Percentiles rank a stretch among this genome's conserved stretches.
phyloP scores from a whole-genome alignment of 2,329 filamentous ascomycete genomes.

The Coniochaeta sp. region DNA sequence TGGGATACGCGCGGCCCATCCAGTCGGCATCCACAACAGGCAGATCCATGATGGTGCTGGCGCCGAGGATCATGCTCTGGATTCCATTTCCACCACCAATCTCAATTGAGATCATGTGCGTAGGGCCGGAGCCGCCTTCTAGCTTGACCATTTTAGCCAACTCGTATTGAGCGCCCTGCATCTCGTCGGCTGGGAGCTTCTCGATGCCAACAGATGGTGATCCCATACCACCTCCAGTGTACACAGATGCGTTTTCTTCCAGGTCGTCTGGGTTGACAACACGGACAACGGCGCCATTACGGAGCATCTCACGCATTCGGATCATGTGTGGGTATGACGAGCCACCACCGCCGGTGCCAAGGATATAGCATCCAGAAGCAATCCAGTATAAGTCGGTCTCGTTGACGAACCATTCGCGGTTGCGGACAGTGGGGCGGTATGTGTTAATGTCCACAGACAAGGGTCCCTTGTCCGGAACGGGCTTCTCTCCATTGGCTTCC shows the following conservation, averaged over 20 bases:
- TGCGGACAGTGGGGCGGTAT: slow-evolving; percentile 41
- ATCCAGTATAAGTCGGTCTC: slow-evolving; percentile 52
- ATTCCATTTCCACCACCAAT: slow-evolving; percentile 62
- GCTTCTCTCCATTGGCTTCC: not conserved
- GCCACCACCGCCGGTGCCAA: slow-evolving; percentile 54
- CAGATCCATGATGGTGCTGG: slow-evolving; percentile 41
- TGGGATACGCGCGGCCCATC: slow-evolving; percentile 50
- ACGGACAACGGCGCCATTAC: slow-evolving; percentile 39
- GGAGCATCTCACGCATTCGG: slow-evolving; percentile 41
- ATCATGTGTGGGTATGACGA: slow-evolving; percentile 44
- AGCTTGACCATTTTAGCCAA: slow-evolving; percentile 40
- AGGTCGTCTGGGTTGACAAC: slow-evolving; percentile 45
- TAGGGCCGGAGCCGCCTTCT: slow-evolving; percentile 26
- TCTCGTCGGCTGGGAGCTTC: slow-evolving; percentile 50
- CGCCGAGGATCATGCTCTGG: slow-evolving; percentile 48
- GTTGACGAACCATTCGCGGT: slow-evolving; percentile 48
- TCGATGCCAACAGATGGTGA: slow-evolving; percentile 55
- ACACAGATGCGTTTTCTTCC: slow-evolving; percentile 40
- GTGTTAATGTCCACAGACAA: slow-evolving; percentile 19
- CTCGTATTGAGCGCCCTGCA: slow-evolving; percentile 40
- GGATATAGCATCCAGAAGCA: slow-evolving; percentile 50
- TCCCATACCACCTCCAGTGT: slow-evolving; percentile 49
- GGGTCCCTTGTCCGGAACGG: not conserved
- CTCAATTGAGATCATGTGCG: slow-evolving; percentile 55
- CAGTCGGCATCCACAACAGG: slow-evolving; percentile 47